A percentile compares a stretch with the other conserved stretches of the same genome.
phyloP scores from a whole-genome alignment of 2,329 filamentous ascomycete species.

The Calycina herbarum region DNA sequence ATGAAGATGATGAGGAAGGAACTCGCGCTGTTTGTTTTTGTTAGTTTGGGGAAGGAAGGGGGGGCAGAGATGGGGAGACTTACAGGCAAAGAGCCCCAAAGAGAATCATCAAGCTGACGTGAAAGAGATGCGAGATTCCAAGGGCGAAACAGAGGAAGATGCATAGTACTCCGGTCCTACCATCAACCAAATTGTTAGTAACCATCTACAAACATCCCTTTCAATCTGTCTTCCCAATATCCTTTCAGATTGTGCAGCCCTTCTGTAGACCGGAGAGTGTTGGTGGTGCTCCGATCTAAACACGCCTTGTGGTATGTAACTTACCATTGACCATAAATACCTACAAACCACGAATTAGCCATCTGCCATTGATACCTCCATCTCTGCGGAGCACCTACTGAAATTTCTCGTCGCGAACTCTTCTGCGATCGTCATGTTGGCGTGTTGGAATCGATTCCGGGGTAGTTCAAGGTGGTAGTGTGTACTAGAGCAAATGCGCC shows the following conservation, averaged over 20 bases:
- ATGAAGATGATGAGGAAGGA: constrained; percentile 78
- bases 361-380: not conserved
- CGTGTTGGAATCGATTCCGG: constrained; percentile 23
- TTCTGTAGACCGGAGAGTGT: not conserved
- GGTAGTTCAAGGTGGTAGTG: constrained; percentile 7
- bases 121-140: constrained; percentile 68
- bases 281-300: constrained; percentile 1
- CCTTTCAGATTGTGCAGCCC: not conserved
- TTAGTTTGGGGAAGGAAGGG: not conserved
- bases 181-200: constrained; percentile 21
- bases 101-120: constrained; percentile 46
- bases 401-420: constrained; percentile 74
- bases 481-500: constrained; percentile 10
- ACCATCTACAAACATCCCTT: not conserved
- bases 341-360: constrained; percentile 42
- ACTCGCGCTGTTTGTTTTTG: constrained; percentile 54
- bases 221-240: not conserved
- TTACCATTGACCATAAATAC: constrained; percentile 77
- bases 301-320: constrained; percentile 32
- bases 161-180: constrained; percentile 67
- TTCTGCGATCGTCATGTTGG: constrained; percentile 69
- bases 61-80: constrained; percentile 33
- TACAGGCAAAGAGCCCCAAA: constrained; percentile 54
- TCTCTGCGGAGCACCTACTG: constrained; percentile 52
- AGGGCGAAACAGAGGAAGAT: constrained; percentile 71